phyloP scores from a whole-genome alignment of 78 protist species.

The Speleostelium caveatum region DNA sequence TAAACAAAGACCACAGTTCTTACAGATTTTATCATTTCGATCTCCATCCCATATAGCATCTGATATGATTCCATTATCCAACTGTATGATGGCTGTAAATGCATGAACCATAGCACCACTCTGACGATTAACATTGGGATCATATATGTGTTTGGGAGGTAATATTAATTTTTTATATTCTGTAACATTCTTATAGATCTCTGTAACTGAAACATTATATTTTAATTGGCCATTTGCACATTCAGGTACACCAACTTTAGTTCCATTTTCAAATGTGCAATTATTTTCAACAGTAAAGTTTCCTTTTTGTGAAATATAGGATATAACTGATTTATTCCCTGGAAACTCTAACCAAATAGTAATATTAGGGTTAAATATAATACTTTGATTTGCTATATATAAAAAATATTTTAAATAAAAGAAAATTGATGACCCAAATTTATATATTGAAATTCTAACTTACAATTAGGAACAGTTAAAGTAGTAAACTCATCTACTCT shows the following conservation, averaged over 20 bases:
- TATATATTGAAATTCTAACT: not conserved
- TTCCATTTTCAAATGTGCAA: not conserved
- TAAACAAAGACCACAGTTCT: constrained; percentile 34
- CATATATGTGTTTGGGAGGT: constrained; percentile 37
- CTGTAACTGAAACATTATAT: not conserved
- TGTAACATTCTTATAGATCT: not conserved
- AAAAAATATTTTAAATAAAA: constrained; percentile 5
- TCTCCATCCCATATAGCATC: constrained; percentile 72
- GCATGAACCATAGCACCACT: constrained; percentile 4
- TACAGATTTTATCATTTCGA: constrained; percentile 1
- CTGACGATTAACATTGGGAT: not conserved
- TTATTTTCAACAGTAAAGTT: not conserved
- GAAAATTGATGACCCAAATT: constrained; percentile 49
- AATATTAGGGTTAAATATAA: constrained; percentile 7
- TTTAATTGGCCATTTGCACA: not conserved
- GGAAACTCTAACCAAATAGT: constrained; percentile 47
- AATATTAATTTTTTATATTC: not conserved
- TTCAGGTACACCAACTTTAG: not conserved
- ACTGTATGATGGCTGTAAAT: constrained; percentile 3
- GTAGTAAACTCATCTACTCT: constrained; percentile 66
- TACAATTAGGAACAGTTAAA: constrained; percentile 14
- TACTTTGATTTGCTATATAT: constrained; percentile 7
- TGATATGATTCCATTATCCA: constrained; percentile 4
- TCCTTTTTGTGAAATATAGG: not conserved
- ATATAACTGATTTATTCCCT: not conserved